Evolutionary conservation across 2,329 filamentous ascomycete species (phyloP), one percentile per base, ranked within the genome.

Genomic region (Alternaria longipes): DNA sequence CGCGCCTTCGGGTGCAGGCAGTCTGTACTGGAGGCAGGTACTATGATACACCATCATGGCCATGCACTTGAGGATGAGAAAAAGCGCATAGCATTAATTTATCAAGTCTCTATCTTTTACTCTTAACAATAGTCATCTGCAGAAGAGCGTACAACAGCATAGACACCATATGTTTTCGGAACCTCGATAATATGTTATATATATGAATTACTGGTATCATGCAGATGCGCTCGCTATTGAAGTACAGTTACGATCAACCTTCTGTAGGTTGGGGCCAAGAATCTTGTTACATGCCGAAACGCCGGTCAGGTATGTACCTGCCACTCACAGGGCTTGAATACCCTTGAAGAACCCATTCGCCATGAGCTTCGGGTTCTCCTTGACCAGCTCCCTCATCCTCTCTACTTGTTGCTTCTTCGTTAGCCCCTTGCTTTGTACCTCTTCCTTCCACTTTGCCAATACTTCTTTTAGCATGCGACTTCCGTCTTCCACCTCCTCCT

Each of bases 401-500:
- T 85, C 84, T 8, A 94, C 87, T 83, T 95, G 94, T 76, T 96
- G 89, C 69, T 89, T 88, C 69, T 75, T 78, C 20, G 75, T 79
- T 63, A 81, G 62, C 2, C 79, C 84, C 60, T 87, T 81, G 11
- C 88, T 87, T 76, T 94, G 90, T 8, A 88, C 84, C 67, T 87
- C 83, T 54, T 87, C 85, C 83, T 97, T 97, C 95, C 95, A 99
- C 76, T 88, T 86, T 41, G 91, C 81, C 60, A 99, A 81, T 74
- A 97, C 85, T 47, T 90, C 87, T 81, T 98, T 98, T 50, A 99
- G 84, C 80, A 97, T 82, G 24, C 86, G 86, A 75, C 91, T 97
- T 8, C 95, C 95, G 76, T 94, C 88, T 71, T 97, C 93, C 0
- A 98, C 91, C 68, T 99, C 93, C 65, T 93, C 87, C 72, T 93